Evolutionary conservation across 441 rosid genomes (phyloP), one percentile per base, ranked within the genome.

Genomic region (Euphorbia schlechtendalii): DNA sequence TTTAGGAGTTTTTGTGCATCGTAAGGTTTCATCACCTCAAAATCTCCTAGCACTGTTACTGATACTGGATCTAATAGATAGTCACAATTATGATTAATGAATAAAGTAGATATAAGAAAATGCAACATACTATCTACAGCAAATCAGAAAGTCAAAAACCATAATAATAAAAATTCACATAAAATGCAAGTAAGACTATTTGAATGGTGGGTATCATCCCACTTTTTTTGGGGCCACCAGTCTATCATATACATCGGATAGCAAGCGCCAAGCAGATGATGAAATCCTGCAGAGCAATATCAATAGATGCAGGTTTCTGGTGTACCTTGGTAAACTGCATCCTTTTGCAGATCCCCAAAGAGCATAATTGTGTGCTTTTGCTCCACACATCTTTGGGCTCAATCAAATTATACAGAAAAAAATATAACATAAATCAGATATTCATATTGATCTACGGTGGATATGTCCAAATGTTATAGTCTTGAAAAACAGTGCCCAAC

Each of bases 181-280:
- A 12, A n/a, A 30, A 22, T 36, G 20, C 13, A 61, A 41, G 12
- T 54, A 20, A 11, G 17, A 5, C 30, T 43, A 24, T 64, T 68
- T 56, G 73, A 74, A 74, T 55, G 73, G 63, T 24, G 52, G 72
- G 61, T 74, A 32, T 9, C 59, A 38, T 28, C 2, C 36, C 4
- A 43, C n/a, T 7, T 49, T 4, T 40, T 8, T 22, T 20, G 48
- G 41, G 46, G 43, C 21, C 27, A 40, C 41, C 20, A 11, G 53
- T 41, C 17, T 25, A 17, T 18, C 30, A 11, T 32, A 32, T 32
- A 32, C 14, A 13, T n/a, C n/a, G n/a, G n/a, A 1, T 41, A 65
- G 17, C 27, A 11, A 28, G 40, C 25, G 5, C 41, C 41, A 27
- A 5, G 14, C 10, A 56, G 5, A 64, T 53, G 45, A 61, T 12